Evolutionary conservation across 352 stramenopile genomes (phyloP).

Genomic region (Phytophthora megakarya): DNA sequence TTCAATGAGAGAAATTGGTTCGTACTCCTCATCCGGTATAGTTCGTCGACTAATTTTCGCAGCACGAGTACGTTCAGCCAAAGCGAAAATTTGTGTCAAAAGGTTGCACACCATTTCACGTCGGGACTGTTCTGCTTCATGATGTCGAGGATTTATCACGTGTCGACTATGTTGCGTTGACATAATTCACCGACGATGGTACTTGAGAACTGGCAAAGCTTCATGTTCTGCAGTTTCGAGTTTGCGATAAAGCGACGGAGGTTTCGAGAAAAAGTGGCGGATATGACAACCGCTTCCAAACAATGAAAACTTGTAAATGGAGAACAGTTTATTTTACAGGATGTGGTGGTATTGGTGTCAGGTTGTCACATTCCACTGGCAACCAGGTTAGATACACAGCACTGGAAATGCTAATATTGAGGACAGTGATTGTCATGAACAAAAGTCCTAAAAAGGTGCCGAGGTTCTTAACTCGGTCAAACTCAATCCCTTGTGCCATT

Average conservation of each 20-base stretch:
- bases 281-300: not conserved
- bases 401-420: no score
- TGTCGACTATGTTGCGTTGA: not conserved
- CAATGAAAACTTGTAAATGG: not conserved
- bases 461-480: slow-evolving; percentile 28
- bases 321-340: no score
- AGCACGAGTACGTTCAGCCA: slow-evolving; percentile 37
- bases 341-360: no score
- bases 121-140: slow-evolving; percentile 13
- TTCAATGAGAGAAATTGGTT: slow-evolving; percentile 60
- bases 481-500: slow-evolving; percentile 35
- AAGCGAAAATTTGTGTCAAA: slow-evolving; percentile 52
- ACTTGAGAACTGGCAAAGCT: not conserved
- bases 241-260: slow-evolving; percentile 21
- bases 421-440: no score
- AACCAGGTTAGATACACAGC: no score
- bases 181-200: slow-evolving; percentile 9
- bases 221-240: slow-evolving; percentile 22
- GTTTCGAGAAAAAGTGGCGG: slow-evolving; percentile 19
- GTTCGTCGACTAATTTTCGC: slow-evolving; percentile 1
- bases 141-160: not conserved
- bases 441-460: no score
- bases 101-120: slow-evolving; percentile 40
- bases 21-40: not conserved
- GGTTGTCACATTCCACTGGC: no score